Conservation (phyloP, 495 filamentous ascomycete genomes). For the Xylaria grammica region DNA sequence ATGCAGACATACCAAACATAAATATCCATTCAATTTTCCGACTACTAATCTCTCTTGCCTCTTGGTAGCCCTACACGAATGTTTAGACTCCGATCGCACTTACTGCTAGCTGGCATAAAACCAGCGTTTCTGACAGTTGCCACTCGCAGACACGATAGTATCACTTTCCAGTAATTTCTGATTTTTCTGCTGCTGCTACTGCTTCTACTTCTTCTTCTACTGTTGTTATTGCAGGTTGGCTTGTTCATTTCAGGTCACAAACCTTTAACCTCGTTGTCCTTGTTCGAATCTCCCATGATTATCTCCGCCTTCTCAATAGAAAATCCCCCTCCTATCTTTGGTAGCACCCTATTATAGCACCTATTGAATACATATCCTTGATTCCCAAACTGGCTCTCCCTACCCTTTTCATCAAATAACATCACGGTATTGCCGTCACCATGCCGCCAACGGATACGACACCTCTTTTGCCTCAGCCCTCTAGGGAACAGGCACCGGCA, state of each 20-base stretch:
- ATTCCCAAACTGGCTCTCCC: conserved; percentile 10
- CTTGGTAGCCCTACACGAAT: no score
- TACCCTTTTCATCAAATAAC: conserved; percentile 8
- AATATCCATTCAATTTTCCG: background rate
- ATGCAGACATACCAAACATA: no score
- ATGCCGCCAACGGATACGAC: conserved; percentile 40
- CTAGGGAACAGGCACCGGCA: conserved; percentile 24
- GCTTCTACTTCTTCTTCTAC: background rate
- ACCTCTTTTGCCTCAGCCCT: conserved; percentile 45
- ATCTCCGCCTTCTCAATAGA: background rate
- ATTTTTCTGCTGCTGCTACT: background rate
- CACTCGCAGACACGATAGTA: background rate
- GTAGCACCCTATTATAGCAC: conserved; percentile 20
- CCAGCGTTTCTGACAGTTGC: background rate
- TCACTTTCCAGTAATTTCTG: background rate
- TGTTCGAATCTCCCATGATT: background rate
- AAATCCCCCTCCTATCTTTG: background rate
- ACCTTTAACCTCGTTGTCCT: background rate
- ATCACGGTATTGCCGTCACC: conserved; percentile 1
- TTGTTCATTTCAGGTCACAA: background rate
- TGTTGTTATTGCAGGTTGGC: background rate
- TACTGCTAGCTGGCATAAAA: background rate
- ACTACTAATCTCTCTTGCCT: no score
- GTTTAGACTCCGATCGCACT: no score
- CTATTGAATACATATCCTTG: conserved; percentile 21